Evolutionary conservation across 169 alveolate species (phyloP), one percentile per base, ranked within the genome.

Genomic region (Eimeria necatrix): DNA sequence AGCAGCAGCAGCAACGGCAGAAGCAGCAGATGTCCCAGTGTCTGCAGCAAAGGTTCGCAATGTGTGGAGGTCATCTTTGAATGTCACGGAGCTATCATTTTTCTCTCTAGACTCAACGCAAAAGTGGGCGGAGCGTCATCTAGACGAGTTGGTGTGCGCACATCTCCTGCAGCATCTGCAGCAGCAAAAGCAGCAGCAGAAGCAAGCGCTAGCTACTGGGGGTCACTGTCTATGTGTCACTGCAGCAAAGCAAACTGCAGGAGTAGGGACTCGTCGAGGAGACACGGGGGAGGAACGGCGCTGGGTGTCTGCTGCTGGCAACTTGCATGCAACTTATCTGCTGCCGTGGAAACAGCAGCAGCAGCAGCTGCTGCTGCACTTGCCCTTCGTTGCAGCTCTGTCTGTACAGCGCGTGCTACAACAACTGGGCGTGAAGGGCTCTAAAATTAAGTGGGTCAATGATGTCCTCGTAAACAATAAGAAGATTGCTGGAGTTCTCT

Each of bases 381-480:
- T 96, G 60, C 84, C 97, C 12, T 96, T 95, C 60, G 94, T 96
- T 12, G 95, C 96, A 32, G 80, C 97, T n/a, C 96, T 93, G 20
- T 97, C 97, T 4, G 96, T 96, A 18, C 92, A 94, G 59, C 92
- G 90, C 32, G 95, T 95, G 4, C 85, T 96, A 78, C 96, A 91
- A 73, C 51, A 73, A n/a, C 93, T 96, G 56, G 93, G 95, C n/a
- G 78, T 95, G 46, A 24, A 64, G 22, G 24, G 52, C n/a, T 68
- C 96, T 8, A 93, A 93, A 20, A 95, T 96, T 26, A 96, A 96
- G 71, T 96, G 97, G 97, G 83, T 95, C n/a, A 96, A 96, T 70
- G 97, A 96, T 85, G 96, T 96, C 6, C 85, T 95, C 16, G 96
- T 96, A 26, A 70, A 90, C 70, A 53, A 87, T 46, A 95, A 88